Evolutionary conservation across 352 stramenopile species (phyloP).

Genomic region (Phytophthora kernoviae): DNA sequence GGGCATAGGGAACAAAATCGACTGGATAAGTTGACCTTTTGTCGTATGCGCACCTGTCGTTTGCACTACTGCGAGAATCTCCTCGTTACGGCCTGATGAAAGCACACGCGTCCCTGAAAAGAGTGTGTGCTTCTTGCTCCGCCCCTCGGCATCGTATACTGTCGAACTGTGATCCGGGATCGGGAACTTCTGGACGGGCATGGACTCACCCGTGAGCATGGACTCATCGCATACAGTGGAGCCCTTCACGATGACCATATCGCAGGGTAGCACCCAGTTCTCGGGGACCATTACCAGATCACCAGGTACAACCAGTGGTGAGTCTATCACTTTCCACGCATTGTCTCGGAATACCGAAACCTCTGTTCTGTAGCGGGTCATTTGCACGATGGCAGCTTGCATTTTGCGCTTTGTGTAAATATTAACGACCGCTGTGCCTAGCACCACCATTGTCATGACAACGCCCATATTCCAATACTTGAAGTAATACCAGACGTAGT

Average conservation of each 20-base stretch:
- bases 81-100: constrained; percentile 42
- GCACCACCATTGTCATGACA: constrained; percentile 43
- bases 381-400: constrained; percentile 44
- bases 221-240: constrained; percentile 56
- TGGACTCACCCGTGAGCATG: constrained; percentile 65
- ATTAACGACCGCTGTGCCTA: constrained; percentile 43
- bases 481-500: constrained; percentile 66
- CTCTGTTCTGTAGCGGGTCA: constrained; percentile 54
- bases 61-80: constrained; percentile 65
- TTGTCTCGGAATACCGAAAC: constrained; percentile 53
- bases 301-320: constrained; percentile 42
- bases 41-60: constrained; percentile 73
- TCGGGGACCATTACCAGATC: constrained; percentile 52
- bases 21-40: constrained; percentile 76
- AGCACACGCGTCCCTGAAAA: constrained; percentile 75
- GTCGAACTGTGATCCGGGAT: constrained; percentile 43
- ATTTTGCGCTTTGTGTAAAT: constrained; percentile 53
- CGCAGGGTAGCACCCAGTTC: constrained; percentile 55
- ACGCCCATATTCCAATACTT: constrained; percentile 53
- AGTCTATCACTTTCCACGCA: constrained; percentile 40
- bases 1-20: constrained; percentile 75
- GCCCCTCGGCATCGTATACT: constrained; percentile 40
- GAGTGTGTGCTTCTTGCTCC: constrained; percentile 71
- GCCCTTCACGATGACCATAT: constrained; percentile 63
- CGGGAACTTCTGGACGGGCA: constrained; percentile 73